Evolutionary conservation across 2,329 filamentous ascomycete genomes (phyloP), one percentile per base, ranked within the genome.

Genomic region (Raffaelea ambrosiae): DNA sequence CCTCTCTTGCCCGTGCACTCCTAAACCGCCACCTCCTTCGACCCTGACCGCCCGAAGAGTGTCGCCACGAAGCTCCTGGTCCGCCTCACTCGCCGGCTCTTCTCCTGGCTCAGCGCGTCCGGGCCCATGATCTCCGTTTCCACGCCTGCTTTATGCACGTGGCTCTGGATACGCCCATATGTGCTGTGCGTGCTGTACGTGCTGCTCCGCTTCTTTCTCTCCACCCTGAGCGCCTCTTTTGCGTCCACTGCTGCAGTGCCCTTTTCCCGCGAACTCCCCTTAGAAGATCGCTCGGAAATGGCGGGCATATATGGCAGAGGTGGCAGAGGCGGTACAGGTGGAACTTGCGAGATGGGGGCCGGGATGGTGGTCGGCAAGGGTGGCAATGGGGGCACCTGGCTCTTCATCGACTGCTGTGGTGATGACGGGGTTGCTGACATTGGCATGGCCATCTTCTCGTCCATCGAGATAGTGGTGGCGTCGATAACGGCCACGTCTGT

Each of bases 1-100:
- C 13, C 26, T 29, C 26, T 29, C n/a, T 44, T 16, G 36, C 2
- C 19, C 16, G 2, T 52, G 42, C 8, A n/a, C n/a, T n/a, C n/a
- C n/a, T n/a, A n/a, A n/a, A n/a, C n/a, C n/a, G 47, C 33, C 2
- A 44, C 44, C 31, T 55, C 47, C 4, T 55, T 55, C 57, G 38
- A 46, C 10, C 51, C 49, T n/a, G 57, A 57, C 46, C 58, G 62
- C 13, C 65, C 62, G 56, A 75, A 73, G 10, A 75, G 55, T 3
- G 61, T 62, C 3, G 68, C 63, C 31, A 74, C 67, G 40, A 75
- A 73, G 53, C 71, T 75, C 58, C 67, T 74, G 53, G 66, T 67
- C 43, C 64, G 61, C 29, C 60, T 48, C 3, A 46, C 49, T 14
- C 48, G 53, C 14, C 44, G 51, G 21, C 35, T 49, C 2, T 48